Evolutionary conservation across 495 filamentous ascomycete genomes (phyloP).

Genomic region (Glarea lozoyensis): DNA sequence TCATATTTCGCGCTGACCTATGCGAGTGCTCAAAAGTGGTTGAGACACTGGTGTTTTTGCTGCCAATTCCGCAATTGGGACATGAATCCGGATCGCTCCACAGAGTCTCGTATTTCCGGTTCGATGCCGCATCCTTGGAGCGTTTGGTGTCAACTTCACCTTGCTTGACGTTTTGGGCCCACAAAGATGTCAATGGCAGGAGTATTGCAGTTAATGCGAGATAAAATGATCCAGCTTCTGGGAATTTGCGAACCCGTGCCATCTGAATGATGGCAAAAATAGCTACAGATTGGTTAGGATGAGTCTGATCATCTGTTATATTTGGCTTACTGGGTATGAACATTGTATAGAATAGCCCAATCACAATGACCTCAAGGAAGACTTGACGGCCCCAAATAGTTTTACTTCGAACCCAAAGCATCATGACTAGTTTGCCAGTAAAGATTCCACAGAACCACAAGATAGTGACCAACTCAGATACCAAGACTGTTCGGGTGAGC

Average conservation of each 20-base stretch:
- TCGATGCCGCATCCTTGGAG: no score
- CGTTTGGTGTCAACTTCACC: no score
- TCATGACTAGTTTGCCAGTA: constrained; percentile 55
- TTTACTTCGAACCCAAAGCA: constrained; percentile 44
- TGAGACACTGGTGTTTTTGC: no score
- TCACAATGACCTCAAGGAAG: constrained; percentile 62
- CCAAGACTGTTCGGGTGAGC: constrained; percentile 45
- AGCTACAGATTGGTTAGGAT: constrained; percentile 33
- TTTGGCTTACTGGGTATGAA: constrained; percentile 59
- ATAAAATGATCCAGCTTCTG: constrained; percentile 50
- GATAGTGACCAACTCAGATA: constrained; percentile 53
- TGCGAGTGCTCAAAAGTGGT: no score
- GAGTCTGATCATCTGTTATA: constrained; percentile 3
- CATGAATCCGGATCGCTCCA: no score
- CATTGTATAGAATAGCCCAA: constrained; percentile 72
- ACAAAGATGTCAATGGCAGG: constrained; percentile 73
- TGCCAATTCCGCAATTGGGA: no score
- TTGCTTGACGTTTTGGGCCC: no score
- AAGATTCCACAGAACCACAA: constrained; percentile 72
- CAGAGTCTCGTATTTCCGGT: no score
- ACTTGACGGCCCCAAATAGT: constrained; percentile 53
- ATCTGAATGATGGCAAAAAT: constrained; percentile 64
- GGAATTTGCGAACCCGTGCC: constrained; percentile 31
- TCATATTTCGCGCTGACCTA: no score
- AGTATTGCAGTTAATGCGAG: constrained; percentile 63